phyloP scores from a whole-genome alignment of 1,139 yeast genomes.

The Nematodospora anomalae region DNA sequence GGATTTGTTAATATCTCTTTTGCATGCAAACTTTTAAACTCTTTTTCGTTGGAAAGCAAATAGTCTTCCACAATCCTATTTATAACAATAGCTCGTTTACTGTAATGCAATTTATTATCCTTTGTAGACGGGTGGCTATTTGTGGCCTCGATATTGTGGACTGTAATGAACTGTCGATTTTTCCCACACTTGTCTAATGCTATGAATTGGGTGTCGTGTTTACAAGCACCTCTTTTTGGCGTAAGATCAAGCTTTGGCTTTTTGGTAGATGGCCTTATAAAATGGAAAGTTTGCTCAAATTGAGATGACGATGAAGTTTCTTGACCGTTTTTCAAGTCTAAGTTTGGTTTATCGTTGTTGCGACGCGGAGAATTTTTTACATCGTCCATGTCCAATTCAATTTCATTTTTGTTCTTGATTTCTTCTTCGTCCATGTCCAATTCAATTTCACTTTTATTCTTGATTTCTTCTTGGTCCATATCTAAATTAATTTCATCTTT shows the following conservation, averaged over 20 bases:
- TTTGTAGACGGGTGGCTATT: slow-evolving; percentile 24
- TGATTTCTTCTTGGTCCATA: slow-evolving; percentile 21
- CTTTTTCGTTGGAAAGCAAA: slow-evolving; percentile 13
- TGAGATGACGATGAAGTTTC: background rate
- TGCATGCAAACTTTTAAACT: slow-evolving; percentile 14
- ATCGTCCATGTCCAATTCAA: slow-evolving; percentile 10
- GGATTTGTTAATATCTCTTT: slow-evolving; percentile 12
- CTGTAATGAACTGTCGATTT: slow-evolving; percentile 52
- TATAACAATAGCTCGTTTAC: slow-evolving; percentile 50
- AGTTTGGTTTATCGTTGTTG: background rate
- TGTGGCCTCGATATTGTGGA: slow-evolving; percentile 29
- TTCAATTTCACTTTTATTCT: slow-evolving; percentile 24
- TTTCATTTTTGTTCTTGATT: slow-evolving; percentile 5
- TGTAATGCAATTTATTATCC: slow-evolving; percentile 30
- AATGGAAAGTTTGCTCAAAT: slow-evolving; percentile 6
- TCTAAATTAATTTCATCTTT: slow-evolving; percentile 31
- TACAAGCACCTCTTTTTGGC: slow-evolving; percentile 2
- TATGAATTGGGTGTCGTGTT: slow-evolving; percentile 54
- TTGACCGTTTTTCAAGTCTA: background rate
- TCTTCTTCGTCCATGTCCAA: slow-evolving; percentile 7
- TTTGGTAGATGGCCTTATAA: slow-evolving; percentile 1
- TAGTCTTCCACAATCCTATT: slow-evolving; percentile 42
- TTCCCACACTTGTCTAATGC: slow-evolving; percentile 88
- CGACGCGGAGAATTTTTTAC: background rate
- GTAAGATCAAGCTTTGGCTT: slow-evolving; percentile 3